Base-by-base conservation (phyloP, 352 stramenopile genomes). In the Phytophthora rubi region DNA sequence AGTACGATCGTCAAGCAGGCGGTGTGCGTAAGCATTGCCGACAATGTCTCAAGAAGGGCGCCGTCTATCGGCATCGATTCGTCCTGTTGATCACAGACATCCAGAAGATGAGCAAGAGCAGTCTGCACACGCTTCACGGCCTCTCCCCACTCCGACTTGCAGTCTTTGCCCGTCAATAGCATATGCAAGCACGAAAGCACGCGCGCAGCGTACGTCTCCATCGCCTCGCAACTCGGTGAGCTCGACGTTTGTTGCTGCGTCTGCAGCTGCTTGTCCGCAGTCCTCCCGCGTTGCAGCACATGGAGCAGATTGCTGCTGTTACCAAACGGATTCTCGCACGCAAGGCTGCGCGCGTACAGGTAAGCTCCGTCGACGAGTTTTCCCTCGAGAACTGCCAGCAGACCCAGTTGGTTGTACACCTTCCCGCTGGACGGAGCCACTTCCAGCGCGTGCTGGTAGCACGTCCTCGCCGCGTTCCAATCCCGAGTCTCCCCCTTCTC, bases 381-480 rank as follows among this genome's bases (percentile, higher is more conserved):
- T 0, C 59, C 57, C 30, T 84, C 57, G 13, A 73, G 57, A n/a
- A 81, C 62, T 28, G 82, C 74, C 15, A 88, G 39, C 2, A 90
- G 52, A 23, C 80, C 82, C 39, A 90, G 61, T 53, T 90, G 82
- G 65, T 90, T 90, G 72, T 84, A 90, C 35, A 82, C 80, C 58
- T 87, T 88, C 0, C 82, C 82, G 55, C 76, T 86, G 0, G 66
- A 75, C 35, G 82, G 82, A 5, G 71, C 58, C n/a, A 85, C 63
- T 51, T 60, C 16, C 7, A 83, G 59, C 3, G 82, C 82, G 26
- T 65, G 30, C 3, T 76, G 69, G 56, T 90, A 90, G 48, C 75
- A 79, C 16, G 68, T 37, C 33, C 63, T 52, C 1, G 81, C 76
- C 6, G 28, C 12, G 0, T 53, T 49, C 82, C 82, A 90, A 39